Evolutionary conservation across 495 filamentous ascomycete genomes (phyloP).

Genomic region (Daldinia concentrica): DNA sequence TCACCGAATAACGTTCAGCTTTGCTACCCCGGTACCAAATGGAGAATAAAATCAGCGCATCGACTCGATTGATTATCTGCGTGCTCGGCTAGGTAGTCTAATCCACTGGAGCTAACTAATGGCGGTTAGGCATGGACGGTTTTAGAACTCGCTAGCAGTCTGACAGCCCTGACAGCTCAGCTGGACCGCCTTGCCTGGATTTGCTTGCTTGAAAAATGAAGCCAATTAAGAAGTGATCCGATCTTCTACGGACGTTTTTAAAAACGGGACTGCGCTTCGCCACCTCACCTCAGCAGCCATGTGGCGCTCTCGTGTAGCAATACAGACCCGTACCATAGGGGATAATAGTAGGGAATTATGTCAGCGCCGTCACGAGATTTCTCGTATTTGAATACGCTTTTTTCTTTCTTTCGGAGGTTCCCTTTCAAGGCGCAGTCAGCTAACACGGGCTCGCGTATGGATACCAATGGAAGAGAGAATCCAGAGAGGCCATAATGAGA

Average conservation of each 20-base stretch:
- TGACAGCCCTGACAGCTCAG: background rate
- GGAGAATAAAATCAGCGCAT: too few relatives aligned
- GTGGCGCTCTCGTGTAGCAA: slow-evolving; percentile 12
- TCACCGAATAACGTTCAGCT: too few relatives aligned
- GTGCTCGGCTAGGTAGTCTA: too few relatives aligned
- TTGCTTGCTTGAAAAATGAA: background rate
- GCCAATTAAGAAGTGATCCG: background rate
- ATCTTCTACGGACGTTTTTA: background rate
- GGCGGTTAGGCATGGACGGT: background rate
- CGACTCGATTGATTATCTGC: too few relatives aligned
- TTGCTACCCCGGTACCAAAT: too few relatives aligned
- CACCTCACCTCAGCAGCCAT: slow-evolving; percentile 22
- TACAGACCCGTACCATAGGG: too few relatives aligned
- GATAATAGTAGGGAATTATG: background rate
- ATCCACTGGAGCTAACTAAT: background rate
- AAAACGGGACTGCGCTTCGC: background rate
- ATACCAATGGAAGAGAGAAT: background rate
- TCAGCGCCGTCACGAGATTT: slow-evolving; percentile 16
- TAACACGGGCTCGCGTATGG: slow-evolving; percentile 24
- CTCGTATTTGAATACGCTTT: slow-evolving; percentile 17
- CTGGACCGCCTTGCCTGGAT: background rate
- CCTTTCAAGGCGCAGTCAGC: slow-evolving; percentile 1
- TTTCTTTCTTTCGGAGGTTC: background rate
- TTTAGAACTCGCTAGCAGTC: background rate
- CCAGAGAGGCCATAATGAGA: slow-evolving; percentile 4